Base-by-base conservation (phyloP, 768 basidiomycete genomes). In the Mycena galopus region DNA sequence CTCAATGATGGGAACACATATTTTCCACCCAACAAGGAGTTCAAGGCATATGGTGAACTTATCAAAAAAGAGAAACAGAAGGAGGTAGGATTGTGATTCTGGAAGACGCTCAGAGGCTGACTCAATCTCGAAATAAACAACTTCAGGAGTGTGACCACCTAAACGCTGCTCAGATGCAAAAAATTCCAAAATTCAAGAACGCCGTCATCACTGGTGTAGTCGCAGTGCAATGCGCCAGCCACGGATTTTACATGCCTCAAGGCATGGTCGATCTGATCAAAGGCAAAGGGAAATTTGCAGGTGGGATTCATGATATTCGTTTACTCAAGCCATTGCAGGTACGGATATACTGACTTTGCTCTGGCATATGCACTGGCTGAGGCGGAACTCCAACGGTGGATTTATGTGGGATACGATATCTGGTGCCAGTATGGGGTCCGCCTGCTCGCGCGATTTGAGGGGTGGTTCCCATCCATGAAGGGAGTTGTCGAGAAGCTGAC, bases 321-420 rank as follows among this genome's bases (percentile, higher is more conserved):
- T 44, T 17, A 19, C 17, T 44, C 16, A 44, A 14, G 42, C 16
- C 42, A 44, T 30, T 21, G 1, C 21, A 60, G 71, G 29, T 72
- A 50, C 56, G 39, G 27, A 4, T 35, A 44, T 44, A 71, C 64
- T 6, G 65, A 72, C 35, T 55, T 25, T 23, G 71, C 71, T 4
- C 32, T 72, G 19, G 10, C 16, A 1, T 32, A 32, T 5, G 39
- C 51, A 29, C 51, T 67, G 2, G 32, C 56, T 7, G 37, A 58
- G 19, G 25, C n/a, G 30, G 6, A 58, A 4, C 42, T 21, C 67
- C 61, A 17, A 10, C 67, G 76, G 4, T 77, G 74, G 72, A 78
- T 80, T 19, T 67, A 72, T 58, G 53, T 80, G 8, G 76, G 71
- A 60, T 82, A 81, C 50, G 80, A 82, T 60, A 79, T 82, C 25